Evolutionary conservation across 148 eudicot genomes (phyloP).

Genomic region (Hydrangea macrophylla): DNA sequence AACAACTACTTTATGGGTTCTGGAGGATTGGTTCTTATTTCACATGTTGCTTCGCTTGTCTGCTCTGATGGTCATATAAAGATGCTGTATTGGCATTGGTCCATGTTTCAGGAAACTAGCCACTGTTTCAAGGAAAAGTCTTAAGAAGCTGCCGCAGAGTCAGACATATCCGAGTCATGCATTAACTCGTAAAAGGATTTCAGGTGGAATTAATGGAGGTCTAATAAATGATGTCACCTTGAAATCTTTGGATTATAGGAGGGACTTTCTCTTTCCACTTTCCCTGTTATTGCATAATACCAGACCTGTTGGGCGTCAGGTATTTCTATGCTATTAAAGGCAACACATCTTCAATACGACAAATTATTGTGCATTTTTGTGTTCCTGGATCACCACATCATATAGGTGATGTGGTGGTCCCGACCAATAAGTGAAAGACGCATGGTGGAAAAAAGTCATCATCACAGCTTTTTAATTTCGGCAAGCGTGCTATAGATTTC

Average conservation of each 20-base stretch:
- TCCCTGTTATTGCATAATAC: constrained; percentile 74
- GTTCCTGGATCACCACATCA: too few species aligned
- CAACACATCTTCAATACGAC: neutral
- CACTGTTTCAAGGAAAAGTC: constrained; percentile 28
- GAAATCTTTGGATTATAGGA: constrained; percentile 57
- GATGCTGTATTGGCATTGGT: neutral
- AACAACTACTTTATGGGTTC: neutral
- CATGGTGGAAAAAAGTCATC: too few species aligned
- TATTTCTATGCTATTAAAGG: constrained; percentile 17
- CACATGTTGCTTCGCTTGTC: neutral
- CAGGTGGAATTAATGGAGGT: constrained; percentile 64
- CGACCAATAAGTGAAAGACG: too few species aligned
- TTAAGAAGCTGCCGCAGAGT: constrained; percentile 36
- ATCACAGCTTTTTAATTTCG: too few species aligned
- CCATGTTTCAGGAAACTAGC: constrained; percentile 39
- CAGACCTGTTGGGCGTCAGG: constrained; percentile 76
- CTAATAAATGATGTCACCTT: constrained; percentile 58
- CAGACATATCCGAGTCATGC: constrained; percentile 37
- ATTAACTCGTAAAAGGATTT: constrained; percentile 49
- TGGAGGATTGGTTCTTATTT: neutral
- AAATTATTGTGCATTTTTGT: constrained; percentile 6
- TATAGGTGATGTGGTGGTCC: too few species aligned
- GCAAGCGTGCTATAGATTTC: too few species aligned
- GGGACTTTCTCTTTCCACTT: constrained; percentile 57
- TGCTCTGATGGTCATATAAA: neutral